These are phyloP conservation scores for Exophiala bonariae DNA, from an alignment of 2,329 filamentous ascomycete genomes.

Conservation along the genomic window DNA sequence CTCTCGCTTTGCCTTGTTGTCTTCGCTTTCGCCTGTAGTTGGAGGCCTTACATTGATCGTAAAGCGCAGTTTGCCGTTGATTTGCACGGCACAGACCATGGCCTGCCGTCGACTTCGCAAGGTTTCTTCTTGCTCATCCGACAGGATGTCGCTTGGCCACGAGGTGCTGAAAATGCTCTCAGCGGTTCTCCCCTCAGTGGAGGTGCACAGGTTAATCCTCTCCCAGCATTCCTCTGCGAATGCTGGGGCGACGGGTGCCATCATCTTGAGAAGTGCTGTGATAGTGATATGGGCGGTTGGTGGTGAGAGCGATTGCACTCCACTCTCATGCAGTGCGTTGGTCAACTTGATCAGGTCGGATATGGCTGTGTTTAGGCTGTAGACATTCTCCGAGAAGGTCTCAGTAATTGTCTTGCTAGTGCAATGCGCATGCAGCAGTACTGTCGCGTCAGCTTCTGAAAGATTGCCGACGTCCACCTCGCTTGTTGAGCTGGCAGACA, in stretches of 20 bases:
- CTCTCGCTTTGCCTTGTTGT: slow-evolving; percentile 41
- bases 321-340: slow-evolving; percentile 55
- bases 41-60: slow-evolving; percentile 63
- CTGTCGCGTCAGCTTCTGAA: slow-evolving; percentile 37
- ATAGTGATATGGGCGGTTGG: slow-evolving; percentile 42
- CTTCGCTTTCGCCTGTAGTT: slow-evolving; percentile 34
- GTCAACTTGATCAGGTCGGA: slow-evolving; percentile 82
- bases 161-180: slow-evolving; percentile 43
- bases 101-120: slow-evolving; percentile 52
- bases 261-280: slow-evolving; percentile 64
- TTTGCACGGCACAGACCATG: slow-evolving; percentile 66
- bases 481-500: slow-evolving; percentile 27
- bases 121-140: slow-evolving; percentile 39
- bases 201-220: slow-evolving; percentile 52
- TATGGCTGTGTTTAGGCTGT: slow-evolving; percentile 78
- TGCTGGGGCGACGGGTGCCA: slow-evolving; percentile 78
- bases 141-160: slow-evolving; percentile 59
- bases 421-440: slow-evolving; percentile 68
- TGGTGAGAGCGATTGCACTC: slow-evolving; percentile 42
- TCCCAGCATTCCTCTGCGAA: slow-evolving; percentile 80
- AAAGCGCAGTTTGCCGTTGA: slow-evolving; percentile 77
- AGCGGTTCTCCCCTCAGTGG: slow-evolving; percentile 38
- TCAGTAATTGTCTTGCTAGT: slow-evolving; percentile 67
- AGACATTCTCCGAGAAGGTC: slow-evolving; percentile 69
- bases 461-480: slow-evolving; percentile 22